Conservation (phyloP, 345 rosid species). For the Eucalyptus melliodora region DNA sequence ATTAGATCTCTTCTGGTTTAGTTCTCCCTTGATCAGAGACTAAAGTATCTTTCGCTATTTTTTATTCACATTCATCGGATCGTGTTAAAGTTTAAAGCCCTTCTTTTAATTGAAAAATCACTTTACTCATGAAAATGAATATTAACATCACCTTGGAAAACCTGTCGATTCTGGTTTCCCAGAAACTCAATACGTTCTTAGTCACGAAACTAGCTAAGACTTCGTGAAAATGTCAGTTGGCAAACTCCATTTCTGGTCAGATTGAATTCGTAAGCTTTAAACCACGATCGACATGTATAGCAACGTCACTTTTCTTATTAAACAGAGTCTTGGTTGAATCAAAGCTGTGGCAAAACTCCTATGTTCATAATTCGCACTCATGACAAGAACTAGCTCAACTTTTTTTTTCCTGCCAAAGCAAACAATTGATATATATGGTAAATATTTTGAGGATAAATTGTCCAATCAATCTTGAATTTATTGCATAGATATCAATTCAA, state of each 20-base stretch:
- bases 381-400: neutral
- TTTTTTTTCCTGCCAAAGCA: neutral
- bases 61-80: neutral
- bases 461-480: neutral
- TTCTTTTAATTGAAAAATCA: neutral
- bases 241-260: neutral
- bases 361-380: neutral
- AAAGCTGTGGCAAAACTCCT: neutral
- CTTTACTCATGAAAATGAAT: neutral
- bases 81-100: neutral
- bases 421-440: neutral
- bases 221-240: neutral
- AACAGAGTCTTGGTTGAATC: neutral
- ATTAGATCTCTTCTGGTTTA: neutral
- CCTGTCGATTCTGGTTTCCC: neutral
- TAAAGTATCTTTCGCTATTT: neutral
- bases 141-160: neutral
- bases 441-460: neutral
- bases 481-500: accelerated
- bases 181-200: neutral
- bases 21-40: neutral
- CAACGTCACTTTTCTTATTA: neutral
- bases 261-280: neutral
- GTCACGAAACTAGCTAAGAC: neutral
- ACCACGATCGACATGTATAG: neutral